phyloP scores from a whole-genome alignment of 116 monocot genomes.

The Iris pallida region DNA sequence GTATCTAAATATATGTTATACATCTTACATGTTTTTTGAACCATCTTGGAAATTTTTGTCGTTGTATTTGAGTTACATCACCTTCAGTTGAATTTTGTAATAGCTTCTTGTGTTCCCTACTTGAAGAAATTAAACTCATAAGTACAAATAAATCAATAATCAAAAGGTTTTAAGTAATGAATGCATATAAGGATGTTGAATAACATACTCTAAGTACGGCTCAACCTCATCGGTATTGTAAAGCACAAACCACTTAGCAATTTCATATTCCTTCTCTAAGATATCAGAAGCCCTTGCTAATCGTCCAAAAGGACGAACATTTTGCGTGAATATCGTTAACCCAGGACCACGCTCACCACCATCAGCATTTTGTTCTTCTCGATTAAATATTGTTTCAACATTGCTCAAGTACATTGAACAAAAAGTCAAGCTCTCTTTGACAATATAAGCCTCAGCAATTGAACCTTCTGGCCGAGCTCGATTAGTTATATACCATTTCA shows the following conservation, averaged over 20 bases:
- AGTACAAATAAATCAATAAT: background rate
- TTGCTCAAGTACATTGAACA: background rate
- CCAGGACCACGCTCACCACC: background rate
- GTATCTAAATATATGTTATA: too few relatives aligned
- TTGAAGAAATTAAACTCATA: background rate
- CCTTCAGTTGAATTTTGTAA: background rate
- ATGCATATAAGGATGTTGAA: background rate
- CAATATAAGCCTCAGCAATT: conserved; percentile 6
- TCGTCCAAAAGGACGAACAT: too few relatives aligned
- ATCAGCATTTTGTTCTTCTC: background rate
- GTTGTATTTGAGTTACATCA: background rate
- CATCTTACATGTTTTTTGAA: too few relatives aligned
- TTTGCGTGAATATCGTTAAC: too few relatives aligned
- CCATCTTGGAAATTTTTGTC: too few relatives aligned
- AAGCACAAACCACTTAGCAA: too few relatives aligned
- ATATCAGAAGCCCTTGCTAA: too few relatives aligned
- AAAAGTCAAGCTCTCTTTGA: conserved; percentile 14
- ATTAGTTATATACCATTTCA: conserved; percentile 1
- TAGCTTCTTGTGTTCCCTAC: background rate
- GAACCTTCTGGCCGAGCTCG: conserved; percentile 11
- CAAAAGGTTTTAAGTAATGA: background rate
- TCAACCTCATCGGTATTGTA: too few relatives aligned
- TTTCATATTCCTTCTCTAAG: too few relatives aligned
- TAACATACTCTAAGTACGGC: too few relatives aligned
- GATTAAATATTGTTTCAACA: background rate